These are phyloP conservation scores for Macrophomina phaseolina DNA, from an alignment of 2,329 filamentous ascomycete genomes.

Conservation along the genomic window DNA sequence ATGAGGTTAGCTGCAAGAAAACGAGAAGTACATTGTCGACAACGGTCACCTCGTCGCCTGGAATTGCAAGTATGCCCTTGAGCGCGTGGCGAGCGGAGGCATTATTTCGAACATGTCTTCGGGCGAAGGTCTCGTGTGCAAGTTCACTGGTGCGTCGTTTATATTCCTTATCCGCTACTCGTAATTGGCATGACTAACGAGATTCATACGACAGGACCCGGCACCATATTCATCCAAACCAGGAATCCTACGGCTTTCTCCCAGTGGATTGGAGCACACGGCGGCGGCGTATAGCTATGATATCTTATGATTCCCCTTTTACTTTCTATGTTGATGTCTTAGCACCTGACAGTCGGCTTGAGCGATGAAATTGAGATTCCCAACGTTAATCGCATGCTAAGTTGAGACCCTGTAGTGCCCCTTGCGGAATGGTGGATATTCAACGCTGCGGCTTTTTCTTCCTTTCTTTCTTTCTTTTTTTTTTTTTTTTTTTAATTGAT, in stretches of 20 bases:
- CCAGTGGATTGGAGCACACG: slow-evolving; percentile 53
- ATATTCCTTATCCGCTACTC: no score
- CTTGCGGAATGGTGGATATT: neutral
- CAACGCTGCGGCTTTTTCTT: no score
- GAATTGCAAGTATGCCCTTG: slow-evolving; percentile 93
- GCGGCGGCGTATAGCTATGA: neutral
- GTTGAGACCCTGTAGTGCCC: neutral
- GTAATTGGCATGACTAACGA: neutral
- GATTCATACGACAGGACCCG: slow-evolving; percentile 61
- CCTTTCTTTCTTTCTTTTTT: no score
- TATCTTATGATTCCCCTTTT: neutral
- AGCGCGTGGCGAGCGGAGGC: slow-evolving; percentile 87
- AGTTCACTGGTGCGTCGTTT: slow-evolving; percentile 70
- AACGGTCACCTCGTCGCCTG: slow-evolving; percentile 94
- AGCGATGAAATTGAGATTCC: slow-evolving; percentile 18
- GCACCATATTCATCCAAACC: slow-evolving; percentile 91
- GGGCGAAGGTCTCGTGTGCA: slow-evolving; percentile 90
- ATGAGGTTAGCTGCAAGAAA: slow-evolving; percentile 55
- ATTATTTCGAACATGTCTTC: slow-evolving; percentile 86
- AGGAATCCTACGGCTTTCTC: slow-evolving; percentile 75
- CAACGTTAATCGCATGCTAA: neutral
- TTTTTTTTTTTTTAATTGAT: no score
- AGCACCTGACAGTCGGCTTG: neutral
- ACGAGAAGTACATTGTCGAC: slow-evolving; percentile 89
- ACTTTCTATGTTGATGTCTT: neutral